These are phyloP conservation scores for Saccharomycopsis capsularis DNA, from an alignment of 805 yeast genomes.

Conservation along the genomic window DNA sequence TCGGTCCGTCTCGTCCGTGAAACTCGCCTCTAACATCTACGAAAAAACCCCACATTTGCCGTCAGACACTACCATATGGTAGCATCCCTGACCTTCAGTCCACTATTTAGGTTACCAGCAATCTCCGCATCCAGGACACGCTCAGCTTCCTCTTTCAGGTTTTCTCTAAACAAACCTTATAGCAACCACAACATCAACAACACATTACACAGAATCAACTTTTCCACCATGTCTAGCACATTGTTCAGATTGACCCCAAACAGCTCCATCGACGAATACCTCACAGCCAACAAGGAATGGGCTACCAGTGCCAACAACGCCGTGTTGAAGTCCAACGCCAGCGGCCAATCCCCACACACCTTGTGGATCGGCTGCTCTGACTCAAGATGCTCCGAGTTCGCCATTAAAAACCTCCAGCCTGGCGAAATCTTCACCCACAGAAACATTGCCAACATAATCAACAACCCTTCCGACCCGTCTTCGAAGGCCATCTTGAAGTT, in stretches of 20 bases:
- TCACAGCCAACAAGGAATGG: constrained; percentile 16
- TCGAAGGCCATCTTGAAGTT: constrained; percentile 77
- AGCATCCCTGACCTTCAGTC: neutral
- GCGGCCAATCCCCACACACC: constrained; percentile 90
- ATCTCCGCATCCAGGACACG: neutral
- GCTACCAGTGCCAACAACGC: constrained; percentile 2
- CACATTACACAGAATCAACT: neutral
- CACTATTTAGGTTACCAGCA: neutral
- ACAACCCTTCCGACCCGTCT: constrained; percentile 59
- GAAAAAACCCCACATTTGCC: too few relatives aligned
- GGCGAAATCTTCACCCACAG: constrained; percentile 89
- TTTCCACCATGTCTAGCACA: neutral
- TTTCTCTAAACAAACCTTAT: neutral
- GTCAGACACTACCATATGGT: neutral
- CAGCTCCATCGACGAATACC: constrained; percentile 14
- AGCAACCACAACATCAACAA: neutral
- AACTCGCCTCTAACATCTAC: too few relatives aligned
- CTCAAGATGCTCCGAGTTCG: constrained; percentile 73
- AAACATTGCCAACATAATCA: constrained; percentile 76
- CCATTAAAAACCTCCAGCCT: constrained; percentile 68
- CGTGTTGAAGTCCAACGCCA: constrained; percentile 41
- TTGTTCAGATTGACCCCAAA: constrained; percentile 3
- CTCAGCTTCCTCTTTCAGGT: neutral
- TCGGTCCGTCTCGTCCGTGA: too few relatives aligned
- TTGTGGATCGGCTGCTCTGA: constrained; percentile 94